Evolutionary conservation across 306 rosid genomes (phyloP).

Genomic region (Inga leiocalycina): DNA sequence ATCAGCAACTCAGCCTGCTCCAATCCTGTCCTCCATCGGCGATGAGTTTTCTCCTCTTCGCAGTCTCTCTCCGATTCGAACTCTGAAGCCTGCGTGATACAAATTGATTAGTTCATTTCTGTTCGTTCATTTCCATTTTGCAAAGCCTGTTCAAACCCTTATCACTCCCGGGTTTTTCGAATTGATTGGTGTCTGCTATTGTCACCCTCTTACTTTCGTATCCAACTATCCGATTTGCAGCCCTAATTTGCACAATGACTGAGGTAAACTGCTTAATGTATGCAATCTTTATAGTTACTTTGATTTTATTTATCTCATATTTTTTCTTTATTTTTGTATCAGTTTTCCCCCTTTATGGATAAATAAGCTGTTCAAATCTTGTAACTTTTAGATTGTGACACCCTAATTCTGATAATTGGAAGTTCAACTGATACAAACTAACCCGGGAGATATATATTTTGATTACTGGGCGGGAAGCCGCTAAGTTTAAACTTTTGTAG

Average conservation of each 20-base stretch:
- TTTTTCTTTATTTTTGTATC: neutral
- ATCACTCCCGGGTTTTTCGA: no score
- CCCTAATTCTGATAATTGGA: constrained; percentile 5
- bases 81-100: neutral
- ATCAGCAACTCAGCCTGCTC: no score
- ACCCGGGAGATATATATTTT: neutral
- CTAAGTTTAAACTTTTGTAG: neutral
- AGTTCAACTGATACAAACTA: neutral
- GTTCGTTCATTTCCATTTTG: no score
- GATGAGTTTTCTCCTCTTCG: neutral
- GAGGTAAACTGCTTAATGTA: constrained; percentile 49
- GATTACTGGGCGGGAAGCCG: neutral
- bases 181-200: neutral
- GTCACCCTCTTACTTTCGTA: neutral
- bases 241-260: constrained; percentile 67
- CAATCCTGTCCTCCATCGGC: neutral
- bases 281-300: neutral
- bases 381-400: neutral
- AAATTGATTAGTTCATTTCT: no score
- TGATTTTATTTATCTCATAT: neutral
- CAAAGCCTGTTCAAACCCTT: no score
- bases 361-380: neutral
- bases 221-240: neutral
- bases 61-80: neutral
- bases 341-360: neutral